Conservation (phyloP, 495 filamentous ascomycete genomes). For the Penicillium coffeae region DNA sequence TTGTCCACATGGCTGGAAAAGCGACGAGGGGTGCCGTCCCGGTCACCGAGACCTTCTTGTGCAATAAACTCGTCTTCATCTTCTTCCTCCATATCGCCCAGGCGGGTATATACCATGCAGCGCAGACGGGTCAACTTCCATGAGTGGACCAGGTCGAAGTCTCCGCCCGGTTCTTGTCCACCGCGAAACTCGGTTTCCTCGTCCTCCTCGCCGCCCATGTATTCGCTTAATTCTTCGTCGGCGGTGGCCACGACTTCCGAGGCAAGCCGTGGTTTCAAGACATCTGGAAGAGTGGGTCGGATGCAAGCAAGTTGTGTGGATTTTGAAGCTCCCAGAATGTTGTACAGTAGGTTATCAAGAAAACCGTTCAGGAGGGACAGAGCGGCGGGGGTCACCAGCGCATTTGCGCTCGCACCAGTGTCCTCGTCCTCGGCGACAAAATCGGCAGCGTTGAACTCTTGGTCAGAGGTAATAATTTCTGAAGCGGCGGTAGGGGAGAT, state of each 20-base stretch:
- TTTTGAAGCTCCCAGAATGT: conserved; percentile 73
- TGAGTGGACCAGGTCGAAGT: conserved; percentile 80
- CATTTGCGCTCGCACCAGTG: conserved; percentile 50
- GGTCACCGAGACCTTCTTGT: conserved; percentile 60
- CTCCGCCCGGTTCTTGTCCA: conserved; percentile 46
- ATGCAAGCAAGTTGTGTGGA: conserved; percentile 77
- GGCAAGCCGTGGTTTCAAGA: conserved; percentile 83
- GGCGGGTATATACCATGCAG: conserved; percentile 95
- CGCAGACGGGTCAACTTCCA: conserved; percentile 91
- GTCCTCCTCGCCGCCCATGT: conserved; percentile 71
- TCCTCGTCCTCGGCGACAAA: conserved; percentile 63
- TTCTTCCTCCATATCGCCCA: conserved; percentile 96
- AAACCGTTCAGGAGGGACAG: conserved; percentile 85
- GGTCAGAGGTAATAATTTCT: conserved; percentile 85
- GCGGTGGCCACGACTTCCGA: conserved; percentile 82
- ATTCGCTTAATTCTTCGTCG: conserved; percentile 86
- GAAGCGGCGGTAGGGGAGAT: conserved; percentile 86
- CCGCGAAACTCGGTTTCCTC: conserved; percentile 60
- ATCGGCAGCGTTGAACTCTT: conserved; percentile 65
- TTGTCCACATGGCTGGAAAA: conserved; percentile 58
- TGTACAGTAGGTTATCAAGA: conserved; percentile 89
- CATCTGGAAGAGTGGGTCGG: conserved; percentile 78
- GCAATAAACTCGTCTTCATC: conserved; percentile 85
- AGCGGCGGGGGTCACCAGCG: conserved; percentile 71
- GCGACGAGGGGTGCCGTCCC: conserved; percentile 46